Evolutionary conservation across 2,329 filamentous ascomycete genomes (phyloP), one percentile per base, ranked within the genome.

Genomic region (Fusarium sp.): DNA sequence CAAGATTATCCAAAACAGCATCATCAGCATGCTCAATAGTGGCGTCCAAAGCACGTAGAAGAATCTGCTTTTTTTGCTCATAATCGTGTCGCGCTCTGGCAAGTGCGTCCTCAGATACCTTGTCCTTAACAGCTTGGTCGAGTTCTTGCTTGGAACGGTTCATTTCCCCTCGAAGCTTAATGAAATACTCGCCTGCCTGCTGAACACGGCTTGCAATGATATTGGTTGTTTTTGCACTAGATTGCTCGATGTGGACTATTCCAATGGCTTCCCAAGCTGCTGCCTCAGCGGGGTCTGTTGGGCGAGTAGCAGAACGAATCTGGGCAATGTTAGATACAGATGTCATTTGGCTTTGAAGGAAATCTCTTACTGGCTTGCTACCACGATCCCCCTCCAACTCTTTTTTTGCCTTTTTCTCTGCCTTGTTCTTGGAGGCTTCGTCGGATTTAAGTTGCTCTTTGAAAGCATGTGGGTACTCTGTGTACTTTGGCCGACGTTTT

Each of bases 1-100:
- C 87, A 37, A 90, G 79, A 57, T 89, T 88, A 70, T 87, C 85
- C 41, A 90, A 77, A 16, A 89, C 85, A 23, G 83, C 82, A 46
- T 83, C 82, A 73, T 89, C 86, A 14, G 87, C 87, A 77, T 84
- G 84, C 25, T 83, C 81, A 54, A 87, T 82, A 3, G 86, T 86
- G 13, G 85, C 82, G 66, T 89, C 83, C 48, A 89, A 79, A 4
- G 86, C 84, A 55, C 82, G 78, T 66, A 82, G 84, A 7, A 90
- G 79, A 7, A 83, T 80, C 41, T 86, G 81, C 61, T 85, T 83
- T 69, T 84, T 84, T 55, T 78, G 73, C 5, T 82, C 80, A 8
- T 84, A 80, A 11, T 80, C 78, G 10, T 79, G 76, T 66, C 82
- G 84, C 18, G 85, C 73, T 45, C 75, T 78, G 6, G 77, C 72